phyloP scores from a whole-genome alignment of 345 rosid genomes.

The Eucalyptus fibrosa region DNA sequence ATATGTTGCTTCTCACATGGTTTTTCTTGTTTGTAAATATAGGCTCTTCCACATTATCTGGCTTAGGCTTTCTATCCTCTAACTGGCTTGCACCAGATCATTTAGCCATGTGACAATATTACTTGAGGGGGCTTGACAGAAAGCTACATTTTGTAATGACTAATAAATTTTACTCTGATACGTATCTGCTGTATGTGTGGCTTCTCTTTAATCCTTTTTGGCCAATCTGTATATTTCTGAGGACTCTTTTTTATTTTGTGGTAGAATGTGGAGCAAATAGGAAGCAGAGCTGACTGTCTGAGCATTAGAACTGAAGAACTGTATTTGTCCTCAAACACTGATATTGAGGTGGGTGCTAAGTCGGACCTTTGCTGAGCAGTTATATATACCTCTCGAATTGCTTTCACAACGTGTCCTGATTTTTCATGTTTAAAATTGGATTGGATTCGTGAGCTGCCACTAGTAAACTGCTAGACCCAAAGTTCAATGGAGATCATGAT shows the following conservation, averaged over 20 bases:
- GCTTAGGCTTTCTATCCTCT: background rate
- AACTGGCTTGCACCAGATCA: background rate
- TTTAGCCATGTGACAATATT: background rate
- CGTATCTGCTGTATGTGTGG: background rate
- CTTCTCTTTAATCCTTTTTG: background rate
- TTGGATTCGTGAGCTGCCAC: background rate
- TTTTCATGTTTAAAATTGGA: background rate
- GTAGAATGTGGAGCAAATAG: constrained; percentile 87
- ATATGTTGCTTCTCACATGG: background rate
- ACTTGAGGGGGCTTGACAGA: background rate
- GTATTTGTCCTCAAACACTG: constrained; percentile 1
- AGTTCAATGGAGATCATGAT: background rate
- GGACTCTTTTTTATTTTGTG: background rate
- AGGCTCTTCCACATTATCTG: background rate
- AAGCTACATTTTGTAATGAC: background rate
- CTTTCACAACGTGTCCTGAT: background rate
- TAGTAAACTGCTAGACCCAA: background rate
- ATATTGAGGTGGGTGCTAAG: constrained; percentile 46
- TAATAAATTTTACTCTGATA: background rate
- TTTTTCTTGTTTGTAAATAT: background rate
- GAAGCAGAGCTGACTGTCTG: constrained; percentile 75
- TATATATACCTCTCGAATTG: background rate
- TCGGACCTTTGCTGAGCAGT: background rate
- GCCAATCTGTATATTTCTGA: background rate
- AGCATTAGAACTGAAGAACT: constrained; percentile 48